phyloP scores from a whole-genome alignment of 1,139 yeast genomes.

The Geotrichum bryndzae region DNA sequence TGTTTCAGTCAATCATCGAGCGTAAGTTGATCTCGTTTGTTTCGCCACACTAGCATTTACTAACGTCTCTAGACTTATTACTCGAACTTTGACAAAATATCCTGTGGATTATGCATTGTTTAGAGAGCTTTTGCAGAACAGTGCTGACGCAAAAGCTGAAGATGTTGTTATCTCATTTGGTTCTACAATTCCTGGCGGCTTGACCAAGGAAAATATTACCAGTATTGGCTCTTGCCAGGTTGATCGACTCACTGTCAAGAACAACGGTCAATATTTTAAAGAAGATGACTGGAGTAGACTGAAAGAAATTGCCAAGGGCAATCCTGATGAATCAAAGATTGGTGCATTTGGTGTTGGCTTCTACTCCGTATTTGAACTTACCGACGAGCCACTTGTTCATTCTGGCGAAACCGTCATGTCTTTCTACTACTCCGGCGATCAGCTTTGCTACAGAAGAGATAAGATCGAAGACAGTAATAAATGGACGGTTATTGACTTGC shows the following conservation, averaged over 20 bases:
- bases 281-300: conserved; percentile 40
- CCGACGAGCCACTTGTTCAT: conserved; percentile 53
- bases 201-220: conserved; percentile 19
- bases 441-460: conserved; percentile 34
- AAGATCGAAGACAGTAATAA: conserved; percentile 24
- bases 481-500: conserved; percentile 39
- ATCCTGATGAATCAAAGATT: conserved; percentile 91
- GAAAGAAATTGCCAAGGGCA: conserved; percentile 41
- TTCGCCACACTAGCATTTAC: background rate
- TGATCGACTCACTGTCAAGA: conserved; percentile 32
- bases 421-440: conserved; percentile 39
- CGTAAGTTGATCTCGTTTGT: conserved; percentile 25
- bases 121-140: conserved; percentile 39
- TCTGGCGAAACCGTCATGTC: conserved; percentile 38
- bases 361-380: conserved; percentile 95
- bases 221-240: conserved; percentile 30
- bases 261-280: conserved; percentile 36
- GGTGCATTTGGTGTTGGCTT: conserved; percentile 99
- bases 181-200: conserved; percentile 18
- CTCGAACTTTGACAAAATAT: conserved; percentile 39
- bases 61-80: conserved; percentile 30
- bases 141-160: conserved; percentile 40
- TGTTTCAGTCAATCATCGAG: conserved; percentile 39
- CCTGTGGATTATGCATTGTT: conserved; percentile 41
- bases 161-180: conserved; percentile 34